Conservation (phyloP, 805 yeast genomes). For the Saccharomycopsis amapae region DNA sequence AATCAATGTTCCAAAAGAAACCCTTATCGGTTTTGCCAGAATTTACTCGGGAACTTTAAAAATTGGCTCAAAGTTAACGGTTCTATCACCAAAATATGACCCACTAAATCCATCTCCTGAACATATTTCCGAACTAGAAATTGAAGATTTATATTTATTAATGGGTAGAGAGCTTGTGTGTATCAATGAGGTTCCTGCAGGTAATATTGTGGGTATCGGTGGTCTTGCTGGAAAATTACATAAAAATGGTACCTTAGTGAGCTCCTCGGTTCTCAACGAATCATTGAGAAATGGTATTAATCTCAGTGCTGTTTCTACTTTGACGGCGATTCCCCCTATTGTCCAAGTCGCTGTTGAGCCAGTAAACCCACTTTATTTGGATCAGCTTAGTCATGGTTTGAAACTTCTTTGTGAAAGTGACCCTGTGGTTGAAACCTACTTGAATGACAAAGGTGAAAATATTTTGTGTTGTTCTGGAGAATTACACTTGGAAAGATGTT, state of each 20-base stretch:
- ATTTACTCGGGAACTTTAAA: slow-evolving; percentile 77
- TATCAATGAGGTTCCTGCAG: slow-evolving; percentile 80
- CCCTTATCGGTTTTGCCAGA: slow-evolving; percentile 80
- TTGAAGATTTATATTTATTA: slow-evolving; percentile 66
- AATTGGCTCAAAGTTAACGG: slow-evolving; percentile 67
- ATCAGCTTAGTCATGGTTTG: slow-evolving; percentile 68
- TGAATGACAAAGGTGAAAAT: slow-evolving; percentile 88
- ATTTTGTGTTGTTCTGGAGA: slow-evolving; percentile 96
- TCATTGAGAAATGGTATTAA: slow-evolving; percentile 43
- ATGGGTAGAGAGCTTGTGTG: slow-evolving; percentile 91
- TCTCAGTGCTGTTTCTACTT: slow-evolving; percentile 65
- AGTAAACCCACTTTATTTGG: slow-evolving; percentile 73
- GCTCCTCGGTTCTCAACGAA: slow-evolving; percentile 37
- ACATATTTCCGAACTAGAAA: slow-evolving; percentile 47
- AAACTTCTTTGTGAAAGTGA: slow-evolving; percentile 79
- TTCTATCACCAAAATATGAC: slow-evolving; percentile 83
- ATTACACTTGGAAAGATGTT: slow-evolving; percentile 87
- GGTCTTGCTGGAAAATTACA: slow-evolving; percentile 78
- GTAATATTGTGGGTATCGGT: slow-evolving; percentile 89
- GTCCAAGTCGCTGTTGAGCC: slow-evolving; percentile 96
- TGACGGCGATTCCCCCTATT: slow-evolving; percentile 67
- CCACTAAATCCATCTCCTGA: slow-evolving; percentile 49
- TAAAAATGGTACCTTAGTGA: slow-evolving; percentile 78
- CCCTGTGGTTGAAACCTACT: slow-evolving; percentile 84
- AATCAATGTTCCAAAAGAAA: slow-evolving; percentile 40